Percentiles rank a stretch among this genome's conserved stretches.
Evolutionary conservation across 2,329 filamentous ascomycete species (phyloP).

Genomic region (Elsinoe fawcettii): DNA sequence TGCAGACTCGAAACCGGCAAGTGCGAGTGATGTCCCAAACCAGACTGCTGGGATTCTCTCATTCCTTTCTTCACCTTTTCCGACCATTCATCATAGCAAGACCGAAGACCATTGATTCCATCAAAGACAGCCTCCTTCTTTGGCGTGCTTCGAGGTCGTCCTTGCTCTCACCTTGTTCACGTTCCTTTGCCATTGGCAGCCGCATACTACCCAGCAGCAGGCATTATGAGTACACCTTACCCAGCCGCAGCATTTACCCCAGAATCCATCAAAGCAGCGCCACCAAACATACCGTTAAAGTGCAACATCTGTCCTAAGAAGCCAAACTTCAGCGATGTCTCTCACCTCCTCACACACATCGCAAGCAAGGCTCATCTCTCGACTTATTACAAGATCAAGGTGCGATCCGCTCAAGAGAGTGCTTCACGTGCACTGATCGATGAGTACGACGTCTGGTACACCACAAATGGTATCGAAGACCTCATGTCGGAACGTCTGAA

Average conservation of each 20-base stretch:
- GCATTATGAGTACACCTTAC: conserved; percentile 1
- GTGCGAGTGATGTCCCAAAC: neutral
- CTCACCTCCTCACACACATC: conserved; percentile 85
- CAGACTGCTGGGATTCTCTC: conserved; percentile 3
- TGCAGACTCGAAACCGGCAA: neutral
- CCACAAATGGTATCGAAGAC: conserved; percentile 58
- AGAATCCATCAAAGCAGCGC: neutral
- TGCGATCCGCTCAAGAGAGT: conserved; percentile 57
- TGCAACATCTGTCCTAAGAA: conserved; percentile 78
- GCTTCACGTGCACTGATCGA: conserved; percentile 55
- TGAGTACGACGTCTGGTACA: conserved; percentile 72
- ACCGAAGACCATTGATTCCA: conserved; percentile 10
- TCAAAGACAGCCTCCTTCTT: neutral
- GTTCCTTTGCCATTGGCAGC: neutral
- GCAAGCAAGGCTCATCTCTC: conserved; percentile 88
- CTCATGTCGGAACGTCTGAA: conserved; percentile 71
- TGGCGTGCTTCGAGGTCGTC: neutral
- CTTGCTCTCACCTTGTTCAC: neutral
- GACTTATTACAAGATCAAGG: conserved; percentile 71
- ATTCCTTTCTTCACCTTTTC: conserved; percentile 13
- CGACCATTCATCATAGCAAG: neutral
- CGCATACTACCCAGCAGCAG: neutral
- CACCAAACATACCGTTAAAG: conserved; percentile 54
- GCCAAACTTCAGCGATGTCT: conserved; percentile 79
- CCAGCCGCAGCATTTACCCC: neutral